Base-by-base conservation (phyloP, 768 basidiomycete genomes). In the Mycena rebaudengoi region DNA sequence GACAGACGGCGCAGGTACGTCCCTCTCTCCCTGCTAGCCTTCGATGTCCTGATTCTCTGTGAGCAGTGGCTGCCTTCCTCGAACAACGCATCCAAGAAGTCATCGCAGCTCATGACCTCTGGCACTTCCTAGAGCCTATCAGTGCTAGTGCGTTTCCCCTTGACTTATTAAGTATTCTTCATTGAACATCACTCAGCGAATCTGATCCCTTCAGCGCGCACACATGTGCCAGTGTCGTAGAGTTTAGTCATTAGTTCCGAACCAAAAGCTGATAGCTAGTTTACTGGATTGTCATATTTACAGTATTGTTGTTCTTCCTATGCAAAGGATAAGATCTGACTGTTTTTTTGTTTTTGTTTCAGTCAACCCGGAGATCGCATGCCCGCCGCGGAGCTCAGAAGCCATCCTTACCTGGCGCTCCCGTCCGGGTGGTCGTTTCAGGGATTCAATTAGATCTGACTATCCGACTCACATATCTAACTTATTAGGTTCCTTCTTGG, bases 301-400 rank as follows among this genome's bases (percentile, higher is more conserved):
- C n/a, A n/a, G n/a, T n/a, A n/a, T n/a, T 67, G 39, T 45, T 59
- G 26, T 52, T 61, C 13, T 6, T 14, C 16, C 33, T 37, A 8
- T 35, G 29, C 14, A n/a, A n/a, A n/a, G n/a, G 21, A 49, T 63
- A 30, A 23, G 18, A 18, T 21, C 23, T n/a, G 37, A 21, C 41
- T 20, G 28, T 43, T 50, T 26, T 21, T 63, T n/a, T 26, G 55
- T 52, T 29, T n/a, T 50, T 20, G 20, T 60, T 49, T 3, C 18
- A 67, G 66, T 52, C 6, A 64, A 20, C 66, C 66, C 5, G 21
- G 45, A 25, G 58, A 64, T 35, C 57, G 62, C 20, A 35, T 55
- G 58, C 32, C 58, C 18, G 66, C 66, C 28, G 58, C 46, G 7
- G 11, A 67, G 8, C 53, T 67, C 11, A 46, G 48, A 43, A 37